A percentile compares a stretch with the other conserved stretches of the same genome.
These are phyloP conservation scores for Russula olivacea DNA, from an alignment of 768 basidiomycete genomes.

Conservation along the genomic window DNA sequence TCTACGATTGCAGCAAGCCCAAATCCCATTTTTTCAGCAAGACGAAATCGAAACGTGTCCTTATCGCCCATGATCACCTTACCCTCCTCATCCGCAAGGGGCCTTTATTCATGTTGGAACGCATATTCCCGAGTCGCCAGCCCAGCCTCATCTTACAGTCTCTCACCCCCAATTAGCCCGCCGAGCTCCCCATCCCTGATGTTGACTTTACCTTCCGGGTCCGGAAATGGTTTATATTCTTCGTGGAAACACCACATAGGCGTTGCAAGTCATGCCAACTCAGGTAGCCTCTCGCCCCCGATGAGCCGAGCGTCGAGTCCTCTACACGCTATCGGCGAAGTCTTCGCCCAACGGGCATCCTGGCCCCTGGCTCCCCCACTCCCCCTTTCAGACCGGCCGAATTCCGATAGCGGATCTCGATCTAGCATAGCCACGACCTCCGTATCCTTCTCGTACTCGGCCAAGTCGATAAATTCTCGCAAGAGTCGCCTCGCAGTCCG, in stretches of 20 bases:
- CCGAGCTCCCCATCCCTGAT: not conserved
- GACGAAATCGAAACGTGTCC: not conserved
- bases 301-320: not conserved
- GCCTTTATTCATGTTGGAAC: slow-evolving; percentile 11
- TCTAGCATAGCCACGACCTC: not conserved
- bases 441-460: slow-evolving; percentile 3
- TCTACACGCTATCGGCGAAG: not conserved
- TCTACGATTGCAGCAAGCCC: not conserved
- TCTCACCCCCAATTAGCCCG: slow-evolving; percentile 1
- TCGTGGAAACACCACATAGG: not conserved
- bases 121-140: not conserved
- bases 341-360: not conserved
- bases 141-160: not conserved
- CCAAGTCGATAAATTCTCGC: slow-evolving; percentile 11
- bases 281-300: slow-evolving; percentile 1
- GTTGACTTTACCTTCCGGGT: not conserved
- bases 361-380: not conserved
- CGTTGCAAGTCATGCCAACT: not conserved
- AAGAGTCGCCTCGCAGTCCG: slow-evolving; percentile 11
- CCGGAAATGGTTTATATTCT: not conserved
- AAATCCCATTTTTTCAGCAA: not conserved
- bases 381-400: not conserved
- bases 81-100: slow-evolving; percentile 6
- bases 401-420: not conserved
- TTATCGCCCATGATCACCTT: slow-evolving; percentile 7